Evolutionary conservation across 257 asterid genomes (phyloP), one percentile per base, ranked within the genome.

Genomic region (Nicotiana otophora): DNA sequence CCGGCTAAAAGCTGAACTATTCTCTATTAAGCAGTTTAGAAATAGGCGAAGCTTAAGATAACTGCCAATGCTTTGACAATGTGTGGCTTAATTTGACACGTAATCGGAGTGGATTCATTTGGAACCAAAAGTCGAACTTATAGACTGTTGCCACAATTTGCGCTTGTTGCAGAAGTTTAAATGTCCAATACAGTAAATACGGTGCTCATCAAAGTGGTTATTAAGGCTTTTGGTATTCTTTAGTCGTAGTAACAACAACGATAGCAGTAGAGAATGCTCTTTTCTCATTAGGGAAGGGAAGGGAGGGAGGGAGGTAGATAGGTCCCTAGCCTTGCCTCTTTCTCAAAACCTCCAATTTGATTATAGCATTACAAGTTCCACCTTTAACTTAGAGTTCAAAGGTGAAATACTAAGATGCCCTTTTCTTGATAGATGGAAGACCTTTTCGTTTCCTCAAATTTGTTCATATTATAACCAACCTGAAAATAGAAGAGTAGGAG

Each of bases 371-470:
- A n/a, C 20, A 39, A 33, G 11, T 70, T 70, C 78, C 78, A 42
- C 78, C 34, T 70, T 70, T n/a, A n/a, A 20, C 58, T 19, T 39
- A 55, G 78, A 70, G 57, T 46, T 72, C 60, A 72, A 12, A 72
- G 60, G 60, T 72, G 60, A 72, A 72, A 72, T 42, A 23, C 78
- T 46, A 46, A 20, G 30, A 46, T 72, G 78, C 78, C 78, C 78
- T 72, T 46, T 72, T 42, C 78, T 6, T 5, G 36, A 30, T 46
- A 72, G 12, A 46, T 42, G 60, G 60, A 4, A 72, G 60, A 72
- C 60, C 79, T 72, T 72, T 48, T 72, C 46, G 61, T 46, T 72
- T 33, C 79, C 55, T 46, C 61, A 23, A 20, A 57, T 72, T 23
- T 72, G 78, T 72, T 72, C 39, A 46, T 23, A 72, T 12, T 20